These are phyloP conservation scores for Polyporus tsugae DNA, from an alignment of 1,284 basidiomycete genomes.

Conservation along the genomic window DNA sequence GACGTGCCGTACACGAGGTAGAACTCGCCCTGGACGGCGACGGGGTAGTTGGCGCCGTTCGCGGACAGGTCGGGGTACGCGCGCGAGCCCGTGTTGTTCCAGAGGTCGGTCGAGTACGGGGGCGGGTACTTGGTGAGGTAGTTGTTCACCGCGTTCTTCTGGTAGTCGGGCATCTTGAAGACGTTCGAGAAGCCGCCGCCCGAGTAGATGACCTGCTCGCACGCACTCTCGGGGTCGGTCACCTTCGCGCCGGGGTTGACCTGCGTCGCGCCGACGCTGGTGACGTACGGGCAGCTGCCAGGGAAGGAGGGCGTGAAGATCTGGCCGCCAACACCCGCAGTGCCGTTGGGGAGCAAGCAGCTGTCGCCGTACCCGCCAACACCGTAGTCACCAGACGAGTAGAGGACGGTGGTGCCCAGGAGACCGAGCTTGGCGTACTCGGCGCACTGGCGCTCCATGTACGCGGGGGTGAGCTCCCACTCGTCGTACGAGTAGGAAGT, in stretches of 20 bases:
- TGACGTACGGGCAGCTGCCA: constrained; percentile 63
- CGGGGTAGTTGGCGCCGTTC: constrained; percentile 43
- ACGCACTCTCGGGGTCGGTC: constrained; percentile 60
- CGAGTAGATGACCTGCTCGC: constrained; percentile 46
- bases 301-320: constrained; percentile 40
- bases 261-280: constrained; percentile 64
- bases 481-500: constrained; percentile 53
- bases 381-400: constrained; percentile 36
- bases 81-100: constrained; percentile 42
- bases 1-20: constrained; percentile 40
- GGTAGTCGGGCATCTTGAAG: constrained; percentile 51
- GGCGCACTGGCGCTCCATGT: constrained; percentile 50
- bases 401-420: constrained; percentile 36
- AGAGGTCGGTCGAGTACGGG: constrained; percentile 43
- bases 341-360: constrained; percentile 38
- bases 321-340: constrained; percentile 16
- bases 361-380: constrained; percentile 30
- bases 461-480: constrained; percentile 44
- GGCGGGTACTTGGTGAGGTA: constrained; percentile 48
- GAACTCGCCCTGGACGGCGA: constrained; percentile 36
- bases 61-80: constrained; percentile 58
- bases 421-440: constrained; percentile 54
- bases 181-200: constrained; percentile 57
- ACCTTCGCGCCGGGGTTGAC: constrained; percentile 60
- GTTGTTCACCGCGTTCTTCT: constrained; percentile 44